phyloP scores from a whole-genome alignment of 139 green algal species.

The Desmodesmus armatus region DNA sequence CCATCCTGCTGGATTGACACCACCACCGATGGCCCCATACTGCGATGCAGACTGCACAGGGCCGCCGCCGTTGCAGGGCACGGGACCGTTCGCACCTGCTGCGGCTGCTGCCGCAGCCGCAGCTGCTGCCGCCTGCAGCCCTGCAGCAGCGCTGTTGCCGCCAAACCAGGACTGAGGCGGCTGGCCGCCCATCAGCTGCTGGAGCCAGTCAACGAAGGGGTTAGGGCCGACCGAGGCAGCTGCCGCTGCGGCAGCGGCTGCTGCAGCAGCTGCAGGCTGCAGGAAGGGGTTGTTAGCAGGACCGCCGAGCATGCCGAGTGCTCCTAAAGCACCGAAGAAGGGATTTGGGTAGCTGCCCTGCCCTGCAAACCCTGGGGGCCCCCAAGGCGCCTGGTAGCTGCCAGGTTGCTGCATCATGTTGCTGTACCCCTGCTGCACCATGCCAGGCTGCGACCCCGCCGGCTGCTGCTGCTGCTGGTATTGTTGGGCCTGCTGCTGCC shows the following conservation, averaged over 20 bases:
- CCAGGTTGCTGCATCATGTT: not conserved
- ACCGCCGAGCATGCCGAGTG: not conserved
- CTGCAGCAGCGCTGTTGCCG: constrained; percentile 1
- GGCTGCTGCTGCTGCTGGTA: constrained; percentile 3
- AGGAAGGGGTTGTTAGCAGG: constrained; percentile 15
- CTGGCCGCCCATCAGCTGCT: constrained; percentile 32
- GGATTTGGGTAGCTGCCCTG: not conserved
- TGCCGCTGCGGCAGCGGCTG: constrained; percentile 22
- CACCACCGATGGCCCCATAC: constrained; percentile 18
- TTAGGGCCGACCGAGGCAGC: not conserved
- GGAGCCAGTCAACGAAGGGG: constrained; percentile 15
- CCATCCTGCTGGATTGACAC: not conserved
- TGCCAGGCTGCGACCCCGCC: not conserved
- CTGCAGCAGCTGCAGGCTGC: constrained; percentile 11
- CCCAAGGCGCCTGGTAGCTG: not conserved
- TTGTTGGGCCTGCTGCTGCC: not conserved
- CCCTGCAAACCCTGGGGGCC: not conserved
- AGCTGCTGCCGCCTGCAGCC: not conserved
- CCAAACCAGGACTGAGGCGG: too few species aligned
- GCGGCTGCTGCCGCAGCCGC: constrained; percentile 22
- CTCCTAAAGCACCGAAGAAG: not conserved
- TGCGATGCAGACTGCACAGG: constrained; percentile 35
- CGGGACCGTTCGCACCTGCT: not conserved
- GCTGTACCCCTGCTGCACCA: not conserved
- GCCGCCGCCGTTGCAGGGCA: too few species aligned